Conservation (phyloP, 768 basidiomycete species). For the Lentinula aciculospora region DNA sequence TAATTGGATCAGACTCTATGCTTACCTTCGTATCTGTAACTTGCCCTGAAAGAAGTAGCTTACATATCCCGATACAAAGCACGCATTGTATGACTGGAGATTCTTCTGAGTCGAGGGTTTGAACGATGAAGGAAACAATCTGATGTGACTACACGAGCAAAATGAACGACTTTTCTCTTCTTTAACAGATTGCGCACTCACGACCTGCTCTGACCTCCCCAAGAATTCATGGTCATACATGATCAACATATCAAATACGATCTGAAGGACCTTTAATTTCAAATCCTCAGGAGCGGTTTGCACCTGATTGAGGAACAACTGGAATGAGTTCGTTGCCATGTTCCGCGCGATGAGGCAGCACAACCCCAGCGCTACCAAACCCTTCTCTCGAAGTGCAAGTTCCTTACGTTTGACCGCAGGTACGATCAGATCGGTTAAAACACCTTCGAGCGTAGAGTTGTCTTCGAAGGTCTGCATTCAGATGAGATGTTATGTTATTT, state of each 20-base stretch:
- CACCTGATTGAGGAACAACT: constrained; percentile 80
- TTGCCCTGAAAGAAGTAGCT: constrained; percentile 84
- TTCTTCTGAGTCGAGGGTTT: constrained; percentile 58
- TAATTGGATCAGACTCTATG: background rate
- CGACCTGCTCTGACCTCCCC: constrained; percentile 39
- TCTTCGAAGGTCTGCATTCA: constrained; percentile 55
- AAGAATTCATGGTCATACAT: constrained; percentile 83
- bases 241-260: constrained; percentile 87
- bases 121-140: constrained; percentile 41
- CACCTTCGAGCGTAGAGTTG: constrained; percentile 77
- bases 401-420: constrained; percentile 90
- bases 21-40: constrained; percentile 71
- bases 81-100: constrained; percentile 72
- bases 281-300: constrained; percentile 72
- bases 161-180: too few species aligned
- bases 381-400: constrained; percentile 72
- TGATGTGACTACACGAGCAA: constrained; percentile 24
- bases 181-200: too few species aligned
- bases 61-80: constrained; percentile 79
- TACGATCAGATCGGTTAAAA: constrained; percentile 81
- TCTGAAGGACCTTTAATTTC: constrained; percentile 73
- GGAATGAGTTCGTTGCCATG: constrained; percentile 66
- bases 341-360: constrained; percentile 81
- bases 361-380: constrained; percentile 72
- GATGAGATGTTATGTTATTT: constrained; percentile 3